These are phyloP conservation scores for Ligustrum vulgare DNA, from an alignment of 257 asterid species.

Conservation along the genomic window DNA sequence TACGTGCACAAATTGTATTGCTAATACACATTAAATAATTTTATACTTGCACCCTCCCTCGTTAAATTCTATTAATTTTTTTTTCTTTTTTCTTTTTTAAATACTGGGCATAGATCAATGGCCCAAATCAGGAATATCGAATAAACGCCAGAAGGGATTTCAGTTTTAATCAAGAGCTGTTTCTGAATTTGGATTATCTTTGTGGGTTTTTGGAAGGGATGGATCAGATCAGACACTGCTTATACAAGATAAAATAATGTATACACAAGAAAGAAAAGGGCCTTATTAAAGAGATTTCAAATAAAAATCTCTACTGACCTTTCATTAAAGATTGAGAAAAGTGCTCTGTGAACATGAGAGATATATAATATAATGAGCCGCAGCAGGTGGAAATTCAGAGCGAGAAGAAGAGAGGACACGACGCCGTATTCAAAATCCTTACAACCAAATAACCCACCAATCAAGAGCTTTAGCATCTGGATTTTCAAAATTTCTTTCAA, in stretches of 20 bases:
- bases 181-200: background rate
- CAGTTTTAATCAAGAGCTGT: constrained; percentile 32
- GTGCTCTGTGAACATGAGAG: constrained; percentile 10
- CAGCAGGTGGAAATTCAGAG: constrained; percentile 17
- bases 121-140: constrained; percentile 47
- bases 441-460: constrained; percentile 6
- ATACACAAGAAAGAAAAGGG: constrained; percentile 18
- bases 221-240: constrained; percentile 28
- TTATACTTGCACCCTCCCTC: too few relatives aligned
- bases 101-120: constrained; percentile 44
- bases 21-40: too few relatives aligned
- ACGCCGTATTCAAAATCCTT: constrained; percentile 9
- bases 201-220: constrained; percentile 12
- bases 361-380: constrained; percentile 3
- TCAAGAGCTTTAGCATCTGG: background rate
- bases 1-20: too few relatives aligned
- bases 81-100: too few relatives aligned
- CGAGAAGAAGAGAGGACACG: constrained; percentile 12
- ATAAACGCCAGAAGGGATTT: constrained; percentile 19
- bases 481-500: constrained; percentile 3
- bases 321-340: constrained; percentile 14
- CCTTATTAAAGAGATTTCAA: background rate
- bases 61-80: too few relatives aligned
- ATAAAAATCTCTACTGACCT: constrained; percentile 25
- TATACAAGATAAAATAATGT: constrained; percentile 3